phyloP scores from a whole-genome alignment of 352 stramenopile species.

The Albugo laibachii region DNA sequence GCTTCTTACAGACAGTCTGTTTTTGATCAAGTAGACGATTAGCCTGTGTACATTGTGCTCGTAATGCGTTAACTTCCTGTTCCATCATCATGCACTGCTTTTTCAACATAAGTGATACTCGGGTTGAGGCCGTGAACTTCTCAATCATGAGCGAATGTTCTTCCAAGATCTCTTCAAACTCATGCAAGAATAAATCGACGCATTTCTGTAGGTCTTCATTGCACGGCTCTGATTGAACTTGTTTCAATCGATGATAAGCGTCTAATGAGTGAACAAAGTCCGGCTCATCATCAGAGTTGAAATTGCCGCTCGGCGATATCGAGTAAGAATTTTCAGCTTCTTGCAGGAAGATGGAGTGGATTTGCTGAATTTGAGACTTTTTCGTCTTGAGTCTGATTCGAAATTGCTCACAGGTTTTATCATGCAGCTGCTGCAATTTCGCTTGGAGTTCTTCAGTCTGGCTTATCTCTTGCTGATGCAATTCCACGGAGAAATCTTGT shows the following conservation, averaged over 20 bases:
- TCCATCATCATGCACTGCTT: conserved; percentile 22
- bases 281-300: not conserved
- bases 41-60: conserved; percentile 14
- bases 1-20: conserved; percentile 28
- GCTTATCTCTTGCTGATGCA: conserved; percentile 22
- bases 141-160: conserved; percentile 20
- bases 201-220: conserved; percentile 20
- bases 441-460: conserved; percentile 17
- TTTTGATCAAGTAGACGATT: conserved; percentile 21
- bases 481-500: conserved; percentile 15
- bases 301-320: conserved; percentile 1
- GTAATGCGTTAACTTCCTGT: conserved; percentile 15
- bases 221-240: conserved; percentile 24
- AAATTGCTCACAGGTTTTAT: conserved; percentile 12
- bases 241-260: conserved; percentile 11
- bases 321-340: conserved; percentile 22
- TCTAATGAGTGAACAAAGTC: conserved; percentile 7
- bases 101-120: conserved; percentile 38
- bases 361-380: conserved; percentile 20
- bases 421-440: conserved; percentile 16
- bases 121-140: conserved; percentile 15
- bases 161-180: conserved; percentile 44
- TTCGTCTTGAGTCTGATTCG: conserved; percentile 22
- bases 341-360: conserved; percentile 17
- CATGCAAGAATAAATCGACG: conserved; percentile 19